Conservation (phyloP, 345 rosid genomes). For the Jatropha curcas region DNA sequence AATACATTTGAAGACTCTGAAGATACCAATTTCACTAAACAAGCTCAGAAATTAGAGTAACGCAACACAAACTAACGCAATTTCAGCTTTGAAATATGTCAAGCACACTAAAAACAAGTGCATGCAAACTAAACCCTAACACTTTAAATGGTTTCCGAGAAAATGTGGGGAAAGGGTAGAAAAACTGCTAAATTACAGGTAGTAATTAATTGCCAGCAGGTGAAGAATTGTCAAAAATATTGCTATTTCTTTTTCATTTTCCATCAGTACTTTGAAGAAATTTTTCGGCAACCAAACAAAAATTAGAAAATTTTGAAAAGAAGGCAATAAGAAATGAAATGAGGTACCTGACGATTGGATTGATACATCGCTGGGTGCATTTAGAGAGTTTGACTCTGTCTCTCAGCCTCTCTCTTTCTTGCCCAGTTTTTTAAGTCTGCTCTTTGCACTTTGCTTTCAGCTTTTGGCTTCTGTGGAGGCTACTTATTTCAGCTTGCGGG, state of each 20-base stretch:
- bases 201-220: not conserved
- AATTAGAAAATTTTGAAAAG: not conserved
- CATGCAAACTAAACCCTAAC: slow-evolving; percentile 7
- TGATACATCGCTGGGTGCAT: slow-evolving; percentile 19
- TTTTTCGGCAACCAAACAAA: slow-evolving; percentile 9
- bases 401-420: not conserved
- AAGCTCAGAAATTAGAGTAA: not conserved
- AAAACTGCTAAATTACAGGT: not conserved
- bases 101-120: not conserved
- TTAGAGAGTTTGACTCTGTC: slow-evolving; percentile 13
- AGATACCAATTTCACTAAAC: not conserved
- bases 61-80: not conserved
- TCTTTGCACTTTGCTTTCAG: too few species aligned
- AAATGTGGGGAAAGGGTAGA: not conserved
- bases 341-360: slow-evolving; percentile 26
- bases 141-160: not conserved
- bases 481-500: too few species aligned
- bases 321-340: not conserved
- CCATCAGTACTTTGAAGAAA: not conserved
- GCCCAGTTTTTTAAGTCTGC: too few species aligned
- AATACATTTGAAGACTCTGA: not conserved
- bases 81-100: not conserved
- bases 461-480: too few species aligned
- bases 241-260: not conserved
- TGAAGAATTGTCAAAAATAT: not conserved